A percentile compares a stretch with the other conserved stretches of the same genome.
Conservation (phyloP, 2,329 filamentous ascomycete species). For the Penicillium sp. region DNA sequence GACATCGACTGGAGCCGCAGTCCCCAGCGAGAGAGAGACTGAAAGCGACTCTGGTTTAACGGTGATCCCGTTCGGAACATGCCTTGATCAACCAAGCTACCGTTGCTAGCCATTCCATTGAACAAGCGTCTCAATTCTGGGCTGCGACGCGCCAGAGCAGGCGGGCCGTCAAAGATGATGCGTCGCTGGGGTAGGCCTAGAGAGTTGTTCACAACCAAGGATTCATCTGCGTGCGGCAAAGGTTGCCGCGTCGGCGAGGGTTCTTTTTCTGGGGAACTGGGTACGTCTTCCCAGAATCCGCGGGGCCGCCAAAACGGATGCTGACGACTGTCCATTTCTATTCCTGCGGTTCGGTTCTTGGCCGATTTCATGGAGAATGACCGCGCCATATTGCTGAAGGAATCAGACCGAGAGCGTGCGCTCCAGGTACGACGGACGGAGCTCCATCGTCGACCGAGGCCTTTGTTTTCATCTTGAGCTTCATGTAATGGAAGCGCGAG, state of each 20-base stretch:
- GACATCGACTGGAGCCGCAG: conserved; percentile 53
- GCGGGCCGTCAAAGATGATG: conserved; percentile 44
- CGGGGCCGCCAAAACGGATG: conserved; percentile 64
- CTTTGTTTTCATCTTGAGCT: conserved; percentile 19
- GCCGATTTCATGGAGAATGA: conserved; percentile 42
- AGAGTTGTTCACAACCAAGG: conserved; percentile 55
- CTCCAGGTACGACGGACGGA: conserved; percentile 40
- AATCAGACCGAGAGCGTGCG: conserved; percentile 41
- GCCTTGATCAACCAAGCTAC: conserved; percentile 31
- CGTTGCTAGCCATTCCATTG: conserved; percentile 30
- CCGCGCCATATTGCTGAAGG: conserved; percentile 37
- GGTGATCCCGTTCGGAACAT: conserved; percentile 33
- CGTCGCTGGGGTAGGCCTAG: conserved; percentile 54
- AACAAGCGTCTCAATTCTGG: conserved; percentile 30
- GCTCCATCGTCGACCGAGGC: conserved; percentile 32
- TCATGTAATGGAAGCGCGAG: conserved; percentile 52
- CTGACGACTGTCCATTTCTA: conserved; percentile 49
- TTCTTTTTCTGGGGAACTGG: conserved; percentile 38
- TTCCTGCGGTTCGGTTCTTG: conserved; percentile 43
- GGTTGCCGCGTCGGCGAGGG: conserved; percentile 35
- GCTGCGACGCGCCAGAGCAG: conserved; percentile 34
- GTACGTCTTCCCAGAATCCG: conserved; percentile 61
- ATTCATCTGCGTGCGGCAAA: conserved; percentile 13
- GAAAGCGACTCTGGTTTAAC: conserved; percentile 30
- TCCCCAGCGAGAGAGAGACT: conserved; percentile 42